A percentile compares a stretch with the other conserved stretches of the same genome.
Evolutionary conservation across 805 yeast genomes (phyloP).

Genomic region (Hanseniaspora lindneri): DNA sequence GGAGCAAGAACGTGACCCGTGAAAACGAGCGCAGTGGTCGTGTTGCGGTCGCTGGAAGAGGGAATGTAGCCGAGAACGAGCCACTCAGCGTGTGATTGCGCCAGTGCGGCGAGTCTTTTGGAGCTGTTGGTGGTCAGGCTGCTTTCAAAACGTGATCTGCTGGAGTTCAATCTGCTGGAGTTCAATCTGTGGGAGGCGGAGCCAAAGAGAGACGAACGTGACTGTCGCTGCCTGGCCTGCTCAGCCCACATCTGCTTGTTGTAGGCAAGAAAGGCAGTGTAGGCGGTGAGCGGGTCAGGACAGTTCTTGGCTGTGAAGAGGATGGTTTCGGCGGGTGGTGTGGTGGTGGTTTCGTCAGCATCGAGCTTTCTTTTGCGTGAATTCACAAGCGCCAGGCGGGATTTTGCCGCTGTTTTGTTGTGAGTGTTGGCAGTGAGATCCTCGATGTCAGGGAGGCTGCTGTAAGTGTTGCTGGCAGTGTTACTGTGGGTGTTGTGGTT

Average conservation of each 20-base stretch:
- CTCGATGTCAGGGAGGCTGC: no score
- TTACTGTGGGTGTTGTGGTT: no score
- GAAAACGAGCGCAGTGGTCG: constrained; percentile 55
- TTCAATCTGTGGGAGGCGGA: no score
- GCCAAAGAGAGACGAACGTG: constrained; percentile 78
- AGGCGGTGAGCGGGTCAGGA: constrained; percentile 58
- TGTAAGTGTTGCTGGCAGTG: no score
- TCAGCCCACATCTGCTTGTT: constrained; percentile 82
- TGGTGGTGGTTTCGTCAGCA: constrained; percentile 26
- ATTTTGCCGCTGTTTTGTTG: no score
- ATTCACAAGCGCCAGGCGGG: constrained; percentile 19
- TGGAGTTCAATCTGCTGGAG: no score
- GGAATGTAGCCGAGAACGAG: constrained; percentile 61
- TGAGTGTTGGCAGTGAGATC: no score
- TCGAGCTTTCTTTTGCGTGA: constrained; percentile 32
- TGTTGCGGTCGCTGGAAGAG: constrained; percentile 52
- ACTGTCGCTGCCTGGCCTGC: constrained; percentile 57
- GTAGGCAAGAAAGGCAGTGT: constrained; percentile 53
- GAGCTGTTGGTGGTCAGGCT: background rate
- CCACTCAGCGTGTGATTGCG: constrained; percentile 38
- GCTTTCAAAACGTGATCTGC: no score
- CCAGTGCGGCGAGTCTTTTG: constrained; percentile 34
- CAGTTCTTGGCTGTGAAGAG: constrained; percentile 31
- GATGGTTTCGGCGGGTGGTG: constrained; percentile 37
- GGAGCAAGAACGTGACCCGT: constrained; percentile 64